These are phyloP conservation scores for Geotrichum histeridarum DNA, from an alignment of 1,139 yeast species.

Conservation along the genomic window DNA sequence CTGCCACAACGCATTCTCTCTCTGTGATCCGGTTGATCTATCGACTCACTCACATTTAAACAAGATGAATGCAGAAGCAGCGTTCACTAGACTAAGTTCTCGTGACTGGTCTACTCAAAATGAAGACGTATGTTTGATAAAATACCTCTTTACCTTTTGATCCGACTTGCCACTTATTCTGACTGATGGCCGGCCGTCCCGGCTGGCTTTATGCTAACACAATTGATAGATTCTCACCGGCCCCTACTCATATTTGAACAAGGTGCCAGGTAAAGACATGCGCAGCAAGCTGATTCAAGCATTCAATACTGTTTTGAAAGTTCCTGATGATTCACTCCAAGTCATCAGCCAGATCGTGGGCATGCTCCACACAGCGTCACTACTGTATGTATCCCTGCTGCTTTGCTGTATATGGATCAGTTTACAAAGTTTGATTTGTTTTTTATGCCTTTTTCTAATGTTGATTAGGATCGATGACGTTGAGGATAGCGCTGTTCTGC, in stretches of 20 bases:
- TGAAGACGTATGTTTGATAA: slow-evolving; percentile 5
- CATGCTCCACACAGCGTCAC: slow-evolving; percentile 59
- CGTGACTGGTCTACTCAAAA: slow-evolving; percentile 1
- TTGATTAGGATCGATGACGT: slow-evolving; percentile 62
- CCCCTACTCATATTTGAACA: slow-evolving; percentile 50
- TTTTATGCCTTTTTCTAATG: neutral
- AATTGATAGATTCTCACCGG: slow-evolving; percentile 37
- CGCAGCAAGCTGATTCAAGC: slow-evolving; percentile 47
- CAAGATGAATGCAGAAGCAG: slow-evolving; percentile 6
- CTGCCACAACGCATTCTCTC: neutral
- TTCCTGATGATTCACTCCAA: slow-evolving; percentile 38
- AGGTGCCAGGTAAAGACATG: slow-evolving; percentile 54
- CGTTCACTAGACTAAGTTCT: neutral
- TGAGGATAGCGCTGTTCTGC: slow-evolving; percentile 64
- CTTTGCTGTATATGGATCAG: neutral
- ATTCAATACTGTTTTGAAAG: slow-evolving; percentile 46
- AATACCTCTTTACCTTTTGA: no score
- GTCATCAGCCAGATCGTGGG: slow-evolving; percentile 47
- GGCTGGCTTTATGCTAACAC: neutral
- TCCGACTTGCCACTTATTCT: no score
- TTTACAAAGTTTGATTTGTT: neutral
- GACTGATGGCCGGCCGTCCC: neutral
- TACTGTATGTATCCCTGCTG: slow-evolving; percentile 36
- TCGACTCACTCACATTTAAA: neutral
- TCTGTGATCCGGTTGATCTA: neutral